phyloP scores from a whole-genome alignment of 2,329 filamentous ascomycete species.

The Trichoderma simmonsii region DNA sequence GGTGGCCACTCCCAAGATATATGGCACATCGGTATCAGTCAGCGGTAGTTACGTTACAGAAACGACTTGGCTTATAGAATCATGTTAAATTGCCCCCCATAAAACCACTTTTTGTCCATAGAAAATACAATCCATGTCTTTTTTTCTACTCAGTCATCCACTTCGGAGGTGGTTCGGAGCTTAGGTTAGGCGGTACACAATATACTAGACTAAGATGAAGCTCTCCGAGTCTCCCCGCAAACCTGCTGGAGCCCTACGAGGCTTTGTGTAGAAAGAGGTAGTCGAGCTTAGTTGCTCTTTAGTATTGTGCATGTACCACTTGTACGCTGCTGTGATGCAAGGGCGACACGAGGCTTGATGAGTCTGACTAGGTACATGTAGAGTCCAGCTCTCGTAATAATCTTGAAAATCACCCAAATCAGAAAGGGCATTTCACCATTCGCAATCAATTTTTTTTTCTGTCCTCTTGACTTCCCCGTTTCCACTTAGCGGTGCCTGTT shows the following conservation, averaged over 20 bases:
- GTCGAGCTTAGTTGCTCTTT: neutral
- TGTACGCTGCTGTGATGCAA: neutral
- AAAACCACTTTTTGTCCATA: neutral
- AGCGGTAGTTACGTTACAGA: neutral
- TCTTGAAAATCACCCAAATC: neutral
- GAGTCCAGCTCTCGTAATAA: neutral
- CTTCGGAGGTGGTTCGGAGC: neutral
- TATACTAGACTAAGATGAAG: neutral
- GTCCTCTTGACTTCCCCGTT: neutral
- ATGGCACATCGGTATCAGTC: neutral
- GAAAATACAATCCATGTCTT: neutral
- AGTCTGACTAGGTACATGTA: neutral
- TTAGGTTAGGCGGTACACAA: neutral
- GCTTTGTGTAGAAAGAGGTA: neutral
- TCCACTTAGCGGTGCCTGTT: neutral
- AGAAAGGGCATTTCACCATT: neutral
- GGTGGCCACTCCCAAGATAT: neutral
- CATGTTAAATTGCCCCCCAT: neutral
- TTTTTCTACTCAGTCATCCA: neutral
- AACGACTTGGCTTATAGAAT: neutral
- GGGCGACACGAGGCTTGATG: neutral
- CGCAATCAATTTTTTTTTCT: neutral
- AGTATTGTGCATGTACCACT: neutral
- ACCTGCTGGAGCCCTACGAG: neutral
- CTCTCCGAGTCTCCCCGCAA: neutral